These are phyloP conservation scores for Diplogelasinospora grovesii DNA, from an alignment of 495 filamentous ascomycete species.

Conservation along the genomic window DNA sequence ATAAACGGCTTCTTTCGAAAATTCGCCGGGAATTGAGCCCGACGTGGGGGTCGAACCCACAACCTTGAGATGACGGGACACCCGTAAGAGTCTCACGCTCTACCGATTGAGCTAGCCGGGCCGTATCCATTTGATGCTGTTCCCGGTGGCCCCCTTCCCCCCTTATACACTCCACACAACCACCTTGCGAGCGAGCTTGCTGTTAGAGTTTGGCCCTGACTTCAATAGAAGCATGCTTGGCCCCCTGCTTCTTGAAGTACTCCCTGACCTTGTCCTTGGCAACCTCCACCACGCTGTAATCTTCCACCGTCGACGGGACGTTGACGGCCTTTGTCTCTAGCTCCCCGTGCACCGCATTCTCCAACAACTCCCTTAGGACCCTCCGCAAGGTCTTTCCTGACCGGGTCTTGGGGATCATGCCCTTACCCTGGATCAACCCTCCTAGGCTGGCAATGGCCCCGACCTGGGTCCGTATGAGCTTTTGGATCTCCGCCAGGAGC, in stretches of 20 bases:
- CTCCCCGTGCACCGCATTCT: conserved; percentile 52
- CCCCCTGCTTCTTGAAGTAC: conserved; percentile 43
- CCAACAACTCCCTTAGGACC: conserved; percentile 72
- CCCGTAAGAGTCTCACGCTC: conserved; percentile 57
- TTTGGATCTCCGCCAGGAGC: conserved; percentile 51
- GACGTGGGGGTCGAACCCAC: too few species aligned
- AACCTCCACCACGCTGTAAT: conserved; percentile 41
- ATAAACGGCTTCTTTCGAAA: too few species aligned
- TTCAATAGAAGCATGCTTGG: conserved; percentile 45
- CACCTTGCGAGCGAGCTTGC: too few species aligned
- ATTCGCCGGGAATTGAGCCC: too few species aligned
- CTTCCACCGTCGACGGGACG: conserved; percentile 51
- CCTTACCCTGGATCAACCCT: conserved; percentile 74
- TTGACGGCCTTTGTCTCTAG: conserved; percentile 39
- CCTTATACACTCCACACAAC: too few species aligned
- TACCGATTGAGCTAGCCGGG: conserved; percentile 73
- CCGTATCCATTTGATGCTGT: too few species aligned
- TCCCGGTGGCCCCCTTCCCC: too few species aligned
- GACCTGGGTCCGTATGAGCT: conserved; percentile 69
- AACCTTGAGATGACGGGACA: too few species aligned
- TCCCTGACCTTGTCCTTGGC: conserved; percentile 40
- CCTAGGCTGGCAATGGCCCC: conserved; percentile 80
- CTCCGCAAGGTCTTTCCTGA: conserved; percentile 81
- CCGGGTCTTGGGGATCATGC: conserved; percentile 89
- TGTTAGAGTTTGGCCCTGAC: conserved; percentile 46